Evolutionary conservation across 108 stramenopile species (phyloP).

Genomic region (Discostella stelligeroides): DNA sequence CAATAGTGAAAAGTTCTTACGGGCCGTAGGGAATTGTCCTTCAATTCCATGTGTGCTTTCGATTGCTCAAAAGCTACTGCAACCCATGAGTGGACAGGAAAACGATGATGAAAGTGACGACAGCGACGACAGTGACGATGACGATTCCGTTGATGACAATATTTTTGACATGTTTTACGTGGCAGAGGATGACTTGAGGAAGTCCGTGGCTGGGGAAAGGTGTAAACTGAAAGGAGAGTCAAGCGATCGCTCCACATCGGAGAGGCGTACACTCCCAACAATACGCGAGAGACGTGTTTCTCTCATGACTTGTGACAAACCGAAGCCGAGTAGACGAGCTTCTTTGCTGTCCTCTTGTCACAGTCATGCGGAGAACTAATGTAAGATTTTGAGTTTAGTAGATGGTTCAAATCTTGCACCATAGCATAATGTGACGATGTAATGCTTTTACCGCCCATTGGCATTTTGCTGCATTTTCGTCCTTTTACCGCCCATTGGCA

Average conservation of each 20-base stretch:
- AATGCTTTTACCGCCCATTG: no score
- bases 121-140: conserved; percentile 28
- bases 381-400: no score
- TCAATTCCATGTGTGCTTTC: conserved; percentile 31
- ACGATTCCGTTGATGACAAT: conserved; percentile 14
- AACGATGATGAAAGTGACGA: background rate
- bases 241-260: background rate
- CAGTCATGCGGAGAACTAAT: no score
- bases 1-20: conserved; percentile 40
- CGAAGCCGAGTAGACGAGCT: background rate
- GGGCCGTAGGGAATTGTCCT: conserved; percentile 29
- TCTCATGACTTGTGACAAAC: conserved; percentile 1
- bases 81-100: background rate
- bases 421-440: no score
- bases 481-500: no score
- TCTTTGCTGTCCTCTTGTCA: no score
- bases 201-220: background rate
- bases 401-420: no score
- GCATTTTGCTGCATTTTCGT: no score
- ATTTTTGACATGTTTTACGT: conserved; percentile 43
- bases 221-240: background rate
- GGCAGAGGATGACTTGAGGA: conserved; percentile 12
- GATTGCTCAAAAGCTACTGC: conserved; percentile 27
- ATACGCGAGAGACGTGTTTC: background rate
- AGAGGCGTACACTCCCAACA: no score